These are phyloP conservation scores for Ustilago xerochloae DNA, from an alignment of 1,284 basidiomycete species.

Conservation along the genomic window DNA sequence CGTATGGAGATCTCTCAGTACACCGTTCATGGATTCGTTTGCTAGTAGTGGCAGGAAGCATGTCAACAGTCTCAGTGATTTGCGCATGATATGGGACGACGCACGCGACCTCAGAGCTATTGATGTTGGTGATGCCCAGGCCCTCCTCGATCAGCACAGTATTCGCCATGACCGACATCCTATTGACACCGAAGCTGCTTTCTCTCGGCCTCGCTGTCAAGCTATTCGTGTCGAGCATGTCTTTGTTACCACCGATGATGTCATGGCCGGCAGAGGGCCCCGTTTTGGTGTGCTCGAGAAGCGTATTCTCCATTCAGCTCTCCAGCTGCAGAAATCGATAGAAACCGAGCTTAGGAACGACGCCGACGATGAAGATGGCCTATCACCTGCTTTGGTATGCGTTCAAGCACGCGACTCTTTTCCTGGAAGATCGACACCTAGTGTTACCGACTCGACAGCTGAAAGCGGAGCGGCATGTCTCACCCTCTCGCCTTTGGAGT, in stretches of 20 bases:
- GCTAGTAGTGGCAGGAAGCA: slow-evolving; percentile 56
- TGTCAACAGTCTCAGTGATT: slow-evolving; percentile 61
- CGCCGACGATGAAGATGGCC: not conserved
- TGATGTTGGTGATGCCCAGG: slow-evolving; percentile 49
- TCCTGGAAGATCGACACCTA: slow-evolving; percentile 15
- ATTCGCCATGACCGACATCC: not conserved
- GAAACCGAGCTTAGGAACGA: slow-evolving; percentile 26
- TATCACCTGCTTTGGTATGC: slow-evolving; percentile 6
- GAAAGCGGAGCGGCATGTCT: slow-evolving; percentile 36
- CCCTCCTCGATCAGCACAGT: slow-evolving; percentile 19
- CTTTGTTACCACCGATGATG: slow-evolving; percentile 63
- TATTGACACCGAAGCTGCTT: not conserved
- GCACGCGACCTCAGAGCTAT: slow-evolving; percentile 56
- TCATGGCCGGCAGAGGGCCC: slow-evolving; percentile 56
- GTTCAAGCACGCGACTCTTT: slow-evolving; percentile 36
- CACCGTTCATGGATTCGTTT: slow-evolving; percentile 62
- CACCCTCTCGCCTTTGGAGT: slow-evolving; percentile 61
- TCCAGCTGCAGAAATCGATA: slow-evolving; percentile 54
- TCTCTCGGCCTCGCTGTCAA: slow-evolving; percentile 41
- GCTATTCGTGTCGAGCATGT: slow-evolving; percentile 60
- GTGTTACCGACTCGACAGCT: not conserved
- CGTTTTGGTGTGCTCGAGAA: slow-evolving; percentile 59
- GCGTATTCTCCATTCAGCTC: slow-evolving; percentile 57
- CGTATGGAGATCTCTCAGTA: slow-evolving; percentile 62
- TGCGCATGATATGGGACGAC: slow-evolving; percentile 66